Percentiles rank a stretch among this genome's conserved stretches.
These are phyloP conservation scores for Debaryomyces psychrophilus DNA, from an alignment of 1,139 yeast genomes.

Conservation along the genomic window DNA sequence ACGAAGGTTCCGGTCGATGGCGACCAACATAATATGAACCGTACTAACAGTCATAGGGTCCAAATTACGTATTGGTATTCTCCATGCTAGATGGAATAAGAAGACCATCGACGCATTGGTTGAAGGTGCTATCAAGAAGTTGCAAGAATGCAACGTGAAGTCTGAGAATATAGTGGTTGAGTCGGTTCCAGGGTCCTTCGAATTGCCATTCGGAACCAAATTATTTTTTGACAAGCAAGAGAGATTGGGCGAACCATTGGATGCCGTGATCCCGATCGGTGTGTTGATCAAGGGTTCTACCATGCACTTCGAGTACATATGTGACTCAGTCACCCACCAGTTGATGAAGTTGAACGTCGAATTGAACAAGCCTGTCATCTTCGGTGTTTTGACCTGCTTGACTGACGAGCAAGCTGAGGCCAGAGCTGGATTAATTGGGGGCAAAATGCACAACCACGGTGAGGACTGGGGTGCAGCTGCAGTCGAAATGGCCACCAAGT, in stretches of 20 bases:
- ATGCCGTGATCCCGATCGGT: constrained; percentile 92
- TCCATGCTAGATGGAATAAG: constrained; percentile 95
- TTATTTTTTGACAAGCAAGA: constrained; percentile 52
- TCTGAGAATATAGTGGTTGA: constrained; percentile 77
- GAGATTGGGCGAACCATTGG: constrained; percentile 55
- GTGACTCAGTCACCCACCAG: constrained; percentile 86
- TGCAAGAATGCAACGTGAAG: constrained; percentile 67
- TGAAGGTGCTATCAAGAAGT: constrained; percentile 67
- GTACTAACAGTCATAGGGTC: constrained; percentile 43
- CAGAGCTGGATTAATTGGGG: constrained; percentile 85
- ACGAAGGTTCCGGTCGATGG: neutral
- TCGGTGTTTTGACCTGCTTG: constrained; percentile 89
- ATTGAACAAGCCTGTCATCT: constrained; percentile 77
- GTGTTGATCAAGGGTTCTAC: constrained; percentile 94
- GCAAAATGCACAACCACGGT: constrained; percentile 89
- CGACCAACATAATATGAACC: neutral
- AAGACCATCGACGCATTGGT: constrained; percentile 78
- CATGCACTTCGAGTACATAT: constrained; percentile 96
- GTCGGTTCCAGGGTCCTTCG: constrained; percentile 93
- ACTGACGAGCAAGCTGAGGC: constrained; percentile 93
- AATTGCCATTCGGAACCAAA: constrained; percentile 81
- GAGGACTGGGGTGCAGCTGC: constrained; percentile 99
- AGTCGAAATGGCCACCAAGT: constrained; percentile 86
- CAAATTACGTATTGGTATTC: constrained; percentile 72
- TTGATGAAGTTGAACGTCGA: constrained; percentile 81